Percentiles rank a stretch among this genome's conserved stretches.
Evolutionary conservation across 331 rosid species (phyloP).

Genomic region (Ulmus americana): DNA sequence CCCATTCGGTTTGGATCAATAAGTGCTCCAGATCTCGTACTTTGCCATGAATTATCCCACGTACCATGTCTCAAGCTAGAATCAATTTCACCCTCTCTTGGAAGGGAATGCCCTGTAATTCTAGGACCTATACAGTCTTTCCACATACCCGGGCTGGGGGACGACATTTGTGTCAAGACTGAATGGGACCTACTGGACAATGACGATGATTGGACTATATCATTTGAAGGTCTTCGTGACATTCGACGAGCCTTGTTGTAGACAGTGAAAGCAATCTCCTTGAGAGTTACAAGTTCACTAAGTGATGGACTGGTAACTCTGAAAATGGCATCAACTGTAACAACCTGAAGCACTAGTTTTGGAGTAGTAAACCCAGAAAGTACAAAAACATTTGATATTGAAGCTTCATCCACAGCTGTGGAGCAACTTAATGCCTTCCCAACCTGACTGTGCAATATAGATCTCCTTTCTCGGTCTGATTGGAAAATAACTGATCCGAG

Average conservation of each 20-base stretch:
- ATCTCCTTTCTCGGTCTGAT: constrained; percentile 82
- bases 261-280: constrained; percentile 91
- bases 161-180: constrained; percentile 70
- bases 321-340: constrained; percentile 90
- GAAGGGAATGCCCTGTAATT: constrained; percentile 76
- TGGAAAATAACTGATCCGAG: constrained; percentile 79
- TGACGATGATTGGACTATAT: constrained; percentile 51
- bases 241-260: constrained; percentile 91
- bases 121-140: constrained; percentile 88
- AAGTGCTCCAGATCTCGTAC: constrained; percentile 65
- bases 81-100: constrained; percentile 95
- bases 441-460: constrained; percentile 72
- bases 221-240: constrained; percentile 70
- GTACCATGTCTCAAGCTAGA: constrained; percentile 73
- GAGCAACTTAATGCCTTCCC: constrained; percentile 83
- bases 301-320: constrained; percentile 87
- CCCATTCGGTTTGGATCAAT: constrained; percentile 71
- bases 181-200: constrained; percentile 65
- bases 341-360: constrained; percentile 83
- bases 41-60: constrained; percentile 96
- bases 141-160: constrained; percentile 88
- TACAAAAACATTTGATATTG: constrained; percentile 68
- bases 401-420: constrained; percentile 87
- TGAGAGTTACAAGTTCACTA: constrained; percentile 72
- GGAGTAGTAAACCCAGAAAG: constrained; percentile 86